These are phyloP conservation scores for Eimeria zaria DNA, from an alignment of 169 alveolate species.

Conservation along the genomic window DNA sequence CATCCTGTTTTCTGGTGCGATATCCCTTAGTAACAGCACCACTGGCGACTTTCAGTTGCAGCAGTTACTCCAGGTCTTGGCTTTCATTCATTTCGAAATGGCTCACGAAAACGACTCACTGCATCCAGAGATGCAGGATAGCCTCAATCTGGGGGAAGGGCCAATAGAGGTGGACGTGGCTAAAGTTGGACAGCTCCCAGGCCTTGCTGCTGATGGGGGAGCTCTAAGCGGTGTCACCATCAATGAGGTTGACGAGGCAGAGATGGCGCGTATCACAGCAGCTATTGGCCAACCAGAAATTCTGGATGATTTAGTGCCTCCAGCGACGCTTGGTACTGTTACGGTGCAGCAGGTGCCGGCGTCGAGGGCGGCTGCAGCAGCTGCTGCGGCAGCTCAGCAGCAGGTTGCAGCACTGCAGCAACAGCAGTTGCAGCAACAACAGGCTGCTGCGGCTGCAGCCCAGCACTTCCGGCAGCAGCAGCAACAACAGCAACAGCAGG, in stretches of 20 bases:
- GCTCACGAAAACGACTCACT: slow-evolving; percentile 27
- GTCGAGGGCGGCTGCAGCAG: slow-evolving; percentile 49
- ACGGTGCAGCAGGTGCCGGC: slow-evolving; percentile 78
- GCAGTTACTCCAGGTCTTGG: slow-evolving; percentile 52
- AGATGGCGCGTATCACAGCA: slow-evolving; percentile 62
- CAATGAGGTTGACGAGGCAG: slow-evolving; percentile 67
- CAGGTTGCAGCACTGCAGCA: slow-evolving; percentile 34
- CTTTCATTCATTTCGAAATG: slow-evolving; percentile 6
- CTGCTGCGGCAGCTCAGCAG: slow-evolving; percentile 65
- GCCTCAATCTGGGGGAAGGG: slow-evolving; percentile 69
- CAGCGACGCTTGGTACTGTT: slow-evolving; percentile 75
- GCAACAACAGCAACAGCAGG: slow-evolving; percentile 67
- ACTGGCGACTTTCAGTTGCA: slow-evolving; percentile 1
- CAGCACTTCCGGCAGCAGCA: slow-evolving; percentile 42
- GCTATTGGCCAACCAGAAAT: slow-evolving; percentile 44
- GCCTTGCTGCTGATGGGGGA: slow-evolving; percentile 77
- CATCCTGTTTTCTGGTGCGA: not conserved
- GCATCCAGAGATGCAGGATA: slow-evolving; percentile 74
- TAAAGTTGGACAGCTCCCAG: slow-evolving; percentile 60
- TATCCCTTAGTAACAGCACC: not conserved
- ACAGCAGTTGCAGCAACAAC: slow-evolving; percentile 54
- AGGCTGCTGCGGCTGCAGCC: not conserved
- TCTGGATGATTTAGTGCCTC: slow-evolving; percentile 63
- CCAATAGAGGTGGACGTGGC: slow-evolving; percentile 79
- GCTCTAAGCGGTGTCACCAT: slow-evolving; percentile 76